Evolutionary conservation across 2,329 filamentous ascomycete species (phyloP), one percentile per base, ranked within the genome.

Genomic region (Diaporthe caulivora): DNA sequence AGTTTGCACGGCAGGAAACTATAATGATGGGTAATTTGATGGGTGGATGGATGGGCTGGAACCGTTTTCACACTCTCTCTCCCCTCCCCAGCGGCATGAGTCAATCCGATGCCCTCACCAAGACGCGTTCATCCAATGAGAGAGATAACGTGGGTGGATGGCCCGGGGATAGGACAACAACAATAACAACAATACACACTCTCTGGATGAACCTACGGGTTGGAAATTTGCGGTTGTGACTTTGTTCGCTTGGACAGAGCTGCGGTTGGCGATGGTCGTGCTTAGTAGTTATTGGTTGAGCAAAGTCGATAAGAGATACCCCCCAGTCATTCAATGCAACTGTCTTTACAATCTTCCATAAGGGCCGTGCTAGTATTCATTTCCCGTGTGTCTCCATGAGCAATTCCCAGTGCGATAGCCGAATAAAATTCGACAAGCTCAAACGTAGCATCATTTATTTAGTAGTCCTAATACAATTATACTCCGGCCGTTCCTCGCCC

Each of bases 231-330:
- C 62, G 31, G 62, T 5, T 51, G 62, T 53, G 62, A 29, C 21
- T 21, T 11, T 53, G 29, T 44, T 47, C 65, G 24, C 26, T 40
- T 71, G 57, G 47, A 53, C 44, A 42, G 60, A 49, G 29, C 62
- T 24, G 37, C 62, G 71, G 71, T 40, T n/a, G 37, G 11, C 31
- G 47, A 44, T 71, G n/a, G 60, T 47, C 57, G 37, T 49, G 58
- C 31, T 60, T 60, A 57, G 17, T 60, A 49, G 31, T 70, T 54
- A 31, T 55, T 68, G 24, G 40, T 60, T 34, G 13, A 70, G 71
- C 58, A 73, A 40, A 67, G 57, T 67, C 70, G 65, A 75, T 70
- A 13, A 40, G 37, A 75, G 67, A 75, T 71, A 75, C 73, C 73
- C 73, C 73, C 71, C 51, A 49, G 58, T 70, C 71, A 51, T 53